These are phyloP conservation scores for Alternaria brassicicola DNA, from an alignment of 2,329 filamentous ascomycete species.

Conservation along the genomic window DNA sequence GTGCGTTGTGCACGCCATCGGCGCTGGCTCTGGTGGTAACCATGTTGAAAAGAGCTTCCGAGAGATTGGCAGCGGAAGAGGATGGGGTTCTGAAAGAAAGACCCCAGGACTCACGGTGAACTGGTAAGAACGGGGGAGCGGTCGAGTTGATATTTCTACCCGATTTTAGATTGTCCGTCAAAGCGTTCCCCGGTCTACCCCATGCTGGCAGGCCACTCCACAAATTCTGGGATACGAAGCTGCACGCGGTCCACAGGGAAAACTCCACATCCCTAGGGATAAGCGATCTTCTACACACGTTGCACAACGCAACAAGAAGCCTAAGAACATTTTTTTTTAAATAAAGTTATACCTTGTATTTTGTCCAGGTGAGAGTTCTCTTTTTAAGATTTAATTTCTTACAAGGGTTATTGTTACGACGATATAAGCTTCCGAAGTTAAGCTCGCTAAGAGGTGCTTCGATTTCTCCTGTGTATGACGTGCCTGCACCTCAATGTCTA, in stretches of 20 bases:
- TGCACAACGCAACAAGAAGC: too few relatives aligned
- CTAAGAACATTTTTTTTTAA: too few relatives aligned
- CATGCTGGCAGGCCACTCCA: conserved; percentile 28
- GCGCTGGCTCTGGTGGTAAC: conserved; percentile 19
- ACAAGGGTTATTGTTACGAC: too few relatives aligned
- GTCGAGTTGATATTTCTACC: conserved; percentile 33
- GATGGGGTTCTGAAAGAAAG: conserved; percentile 13
- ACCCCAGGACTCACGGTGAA: conserved; percentile 25
- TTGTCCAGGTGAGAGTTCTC: too few relatives aligned
- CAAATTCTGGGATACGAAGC: conserved; percentile 22
- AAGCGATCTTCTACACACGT: too few relatives aligned
- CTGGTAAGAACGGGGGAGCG: conserved; percentile 19
- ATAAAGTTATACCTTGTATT: too few relatives aligned
- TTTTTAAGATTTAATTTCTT: too few relatives aligned
- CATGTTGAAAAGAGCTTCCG: conserved; percentile 29
- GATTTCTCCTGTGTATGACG: too few relatives aligned
- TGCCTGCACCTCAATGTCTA: conserved; percentile 20
- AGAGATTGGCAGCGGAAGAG: conserved; percentile 16
- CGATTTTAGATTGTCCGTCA: conserved; percentile 25
- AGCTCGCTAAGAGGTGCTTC: too few relatives aligned
- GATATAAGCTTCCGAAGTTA: too few relatives aligned
- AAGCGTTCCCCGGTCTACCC: conserved; percentile 29
- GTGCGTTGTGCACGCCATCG: conserved; percentile 24
- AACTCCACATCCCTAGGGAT: too few relatives aligned
- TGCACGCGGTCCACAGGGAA: too few relatives aligned